These are phyloP conservation scores for Lindgomyces ingoldianus DNA, from an alignment of 495 filamentous ascomycete genomes.

Conservation along the genomic window DNA sequence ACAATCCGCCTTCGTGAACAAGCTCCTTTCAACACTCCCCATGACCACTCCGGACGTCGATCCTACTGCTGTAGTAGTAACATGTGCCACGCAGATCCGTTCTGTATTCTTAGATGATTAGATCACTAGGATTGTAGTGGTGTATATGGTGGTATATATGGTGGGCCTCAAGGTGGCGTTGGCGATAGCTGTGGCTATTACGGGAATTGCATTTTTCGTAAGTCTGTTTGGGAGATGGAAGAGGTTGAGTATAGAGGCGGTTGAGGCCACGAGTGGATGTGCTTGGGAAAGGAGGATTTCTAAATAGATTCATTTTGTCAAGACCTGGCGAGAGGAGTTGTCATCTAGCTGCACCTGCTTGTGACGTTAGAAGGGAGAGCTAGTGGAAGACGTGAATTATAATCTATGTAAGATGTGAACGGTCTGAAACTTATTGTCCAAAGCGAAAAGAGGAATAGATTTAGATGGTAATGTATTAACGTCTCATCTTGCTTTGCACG, in stretches of 20 bases:
- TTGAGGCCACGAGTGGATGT: neutral
- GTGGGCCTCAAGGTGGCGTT: conserved; percentile 52
- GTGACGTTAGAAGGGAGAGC: too few relatives aligned
- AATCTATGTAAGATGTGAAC: too few relatives aligned
- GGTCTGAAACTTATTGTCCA: too few relatives aligned
- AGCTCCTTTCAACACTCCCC: conserved; percentile 19
- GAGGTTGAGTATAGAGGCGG: neutral
- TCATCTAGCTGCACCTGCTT: too few relatives aligned
- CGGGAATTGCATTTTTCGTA: conserved; percentile 19
- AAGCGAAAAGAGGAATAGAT: too few relatives aligned
- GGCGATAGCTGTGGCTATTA: conserved; percentile 46
- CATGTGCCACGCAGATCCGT: conserved; percentile 57
- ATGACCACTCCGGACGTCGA: conserved; percentile 48
- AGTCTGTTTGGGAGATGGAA: neutral
- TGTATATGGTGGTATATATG: conserved; percentile 65
- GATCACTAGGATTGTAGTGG: conserved; percentile 54
- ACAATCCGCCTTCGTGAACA: conserved; percentile 38
- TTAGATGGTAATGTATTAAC: too few relatives aligned
- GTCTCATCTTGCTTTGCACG: too few relatives aligned
- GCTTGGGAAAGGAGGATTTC: neutral
- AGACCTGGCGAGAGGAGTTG: too few relatives aligned
- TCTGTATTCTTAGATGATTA: conserved; percentile 48
- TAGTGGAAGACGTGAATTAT: too few relatives aligned
- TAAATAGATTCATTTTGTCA: too few relatives aligned
- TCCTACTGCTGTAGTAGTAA: conserved; percentile 47